Evolutionary conservation across 2,329 filamentous ascomycete species (phyloP), one percentile per base, ranked within the genome.

Genomic region (Geosmithia putterillii): DNA sequence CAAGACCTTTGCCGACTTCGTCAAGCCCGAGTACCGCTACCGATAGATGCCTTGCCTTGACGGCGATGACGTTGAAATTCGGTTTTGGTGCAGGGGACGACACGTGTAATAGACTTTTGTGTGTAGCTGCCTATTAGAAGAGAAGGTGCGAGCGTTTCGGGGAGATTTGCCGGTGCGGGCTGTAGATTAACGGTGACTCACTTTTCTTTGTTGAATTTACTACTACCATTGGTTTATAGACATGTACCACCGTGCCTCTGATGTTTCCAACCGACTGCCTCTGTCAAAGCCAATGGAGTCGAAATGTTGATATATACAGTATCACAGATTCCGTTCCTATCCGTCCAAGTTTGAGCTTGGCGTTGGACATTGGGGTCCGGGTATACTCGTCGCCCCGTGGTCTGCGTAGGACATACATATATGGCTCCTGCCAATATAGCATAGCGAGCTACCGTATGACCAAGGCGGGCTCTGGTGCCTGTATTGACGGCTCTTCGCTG

Each of bases 1-100:
- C 63, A 95, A 95, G 83, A 95, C 86, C 56, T 90, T 96, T 63
- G 87, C 87, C 67, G 86, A 98, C 74, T 96, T 77, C 69, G 81
- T 98, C 70, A 88, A 86, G 78, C 87, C 89, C 48, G 81, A 95
- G 63, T 98, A 96, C 77, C 80, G 81, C 74, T 94, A 90, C 66
- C 62, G 53, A 60, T 66, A 62, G 59, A 60, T 51, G 50, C 38
- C 40, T 42, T 23, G 34, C 43, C 7, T 6, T 17, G 34, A 36
- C 35, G 10, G 15, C 18, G 9, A 10, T n/a, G n/a, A 18, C 14
- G 34, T 8, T 38, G 15, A 18, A 38, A 41, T 7, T 20, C 22
- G 20, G 21, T 8, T 18, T 20, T 25, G n/a, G 22, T 39, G 32
- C 35, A 15, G n/a, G 20, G 32, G 40, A 25, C 4, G 28, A 12